These are phyloP conservation scores for Fusarium sp. DNA, from an alignment of 2,329 filamentous ascomycete species.

Conservation along the genomic window DNA sequence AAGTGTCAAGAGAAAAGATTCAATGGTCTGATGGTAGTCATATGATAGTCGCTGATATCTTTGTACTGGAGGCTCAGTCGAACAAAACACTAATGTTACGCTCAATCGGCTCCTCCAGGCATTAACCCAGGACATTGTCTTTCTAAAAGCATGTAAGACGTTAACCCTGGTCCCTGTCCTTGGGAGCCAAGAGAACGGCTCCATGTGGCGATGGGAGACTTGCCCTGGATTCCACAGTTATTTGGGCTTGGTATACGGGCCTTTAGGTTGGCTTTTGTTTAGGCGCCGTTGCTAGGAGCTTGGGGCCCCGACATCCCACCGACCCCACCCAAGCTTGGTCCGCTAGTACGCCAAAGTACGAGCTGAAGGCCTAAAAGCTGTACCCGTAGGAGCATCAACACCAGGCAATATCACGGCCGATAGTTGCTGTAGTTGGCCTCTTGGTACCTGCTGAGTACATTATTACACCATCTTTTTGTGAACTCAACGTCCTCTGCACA, in stretches of 20 bases:
- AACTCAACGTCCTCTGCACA: conserved; percentile 17
- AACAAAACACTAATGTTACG: not conserved
- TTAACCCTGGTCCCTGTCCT: conserved; percentile 11
- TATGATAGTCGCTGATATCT: not conserved
- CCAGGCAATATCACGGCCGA: conserved; percentile 11
- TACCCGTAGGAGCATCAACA: conserved; percentile 28
- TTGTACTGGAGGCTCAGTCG: not conserved
- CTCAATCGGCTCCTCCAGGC: not conserved
- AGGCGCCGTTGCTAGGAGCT: conserved; percentile 44
- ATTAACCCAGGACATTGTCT: conserved; percentile 4
- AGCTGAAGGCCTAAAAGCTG: conserved; percentile 29
- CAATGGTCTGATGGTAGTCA: not conserved
- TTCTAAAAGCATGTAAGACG: not conserved
- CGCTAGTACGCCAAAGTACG: conserved; percentile 32
- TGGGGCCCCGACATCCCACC: conserved; percentile 26
- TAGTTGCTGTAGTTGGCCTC: conserved; percentile 9
- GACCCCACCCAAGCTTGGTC: conserved; percentile 38
- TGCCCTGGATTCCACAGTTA: conserved; percentile 20
- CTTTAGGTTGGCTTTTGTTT: conserved; percentile 37
- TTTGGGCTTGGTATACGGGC: conserved; percentile 21
- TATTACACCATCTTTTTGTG: conserved; percentile 19
- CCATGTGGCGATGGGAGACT: conserved; percentile 23
- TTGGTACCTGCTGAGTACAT: conserved; percentile 35
- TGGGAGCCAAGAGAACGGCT: conserved; percentile 22
- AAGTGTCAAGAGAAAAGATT: not conserved